Conservation (phyloP, 2,329 filamentous ascomycete species). For the Paraconiothyrium sp. region DNA sequence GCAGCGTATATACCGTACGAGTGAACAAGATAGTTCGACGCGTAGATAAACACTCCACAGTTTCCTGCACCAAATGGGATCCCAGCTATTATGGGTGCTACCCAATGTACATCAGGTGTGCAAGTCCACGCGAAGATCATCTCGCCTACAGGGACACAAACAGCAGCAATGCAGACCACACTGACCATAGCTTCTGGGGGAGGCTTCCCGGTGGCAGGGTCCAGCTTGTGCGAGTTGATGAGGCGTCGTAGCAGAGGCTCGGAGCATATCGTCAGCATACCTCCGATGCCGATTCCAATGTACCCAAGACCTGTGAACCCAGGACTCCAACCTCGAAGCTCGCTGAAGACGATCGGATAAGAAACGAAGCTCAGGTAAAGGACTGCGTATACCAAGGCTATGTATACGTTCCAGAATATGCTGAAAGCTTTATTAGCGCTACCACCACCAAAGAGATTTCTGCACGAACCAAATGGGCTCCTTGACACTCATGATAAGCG, state of each 20-base stretch:
- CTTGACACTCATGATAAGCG: constrained; percentile 78
- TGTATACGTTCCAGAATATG: constrained; percentile 77
- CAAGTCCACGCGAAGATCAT: constrained; percentile 89
- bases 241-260: constrained; percentile 78
- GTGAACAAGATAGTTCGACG: constrained; percentile 79
- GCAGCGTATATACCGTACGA: constrained; percentile 85
- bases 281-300: constrained; percentile 72
- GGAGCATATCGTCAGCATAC: constrained; percentile 57
- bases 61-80: constrained; percentile 83
- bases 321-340: constrained; percentile 78
- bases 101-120: constrained; percentile 83
- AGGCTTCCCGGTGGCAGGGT: constrained; percentile 77
- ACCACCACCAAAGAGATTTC: neutral
- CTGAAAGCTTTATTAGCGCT: constrained; percentile 49
- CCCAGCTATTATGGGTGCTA: constrained; percentile 79
- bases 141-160: constrained; percentile 80
- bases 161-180: constrained; percentile 79
- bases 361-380: constrained; percentile 91
- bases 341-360: constrained; percentile 83
- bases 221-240: constrained; percentile 78
- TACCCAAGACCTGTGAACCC: constrained; percentile 81
- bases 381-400: constrained; percentile 83
- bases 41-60: constrained; percentile 82
- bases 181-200: constrained; percentile 83
- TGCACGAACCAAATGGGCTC: constrained; percentile 80